Evolutionary conservation across 202 grass and related monocot species (phyloP), one percentile per base, ranked within the genome.

Genomic region (Setaria viridis): DNA sequence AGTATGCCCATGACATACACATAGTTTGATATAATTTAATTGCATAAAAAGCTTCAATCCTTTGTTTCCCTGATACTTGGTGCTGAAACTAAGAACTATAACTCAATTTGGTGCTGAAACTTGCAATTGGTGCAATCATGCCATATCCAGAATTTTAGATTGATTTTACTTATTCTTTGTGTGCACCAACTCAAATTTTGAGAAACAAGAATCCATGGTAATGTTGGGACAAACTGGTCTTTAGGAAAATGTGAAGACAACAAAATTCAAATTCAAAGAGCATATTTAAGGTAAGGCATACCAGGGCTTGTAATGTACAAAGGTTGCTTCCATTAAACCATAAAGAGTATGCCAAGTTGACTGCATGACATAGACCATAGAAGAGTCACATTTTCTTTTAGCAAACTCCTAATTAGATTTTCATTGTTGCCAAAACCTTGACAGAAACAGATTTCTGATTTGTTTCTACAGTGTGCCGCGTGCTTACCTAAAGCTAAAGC

Each of bases 401-500:
- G 62, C 30, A 67, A 66, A 66, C 48, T 49, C 37, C 37, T 45
- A 72, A 72, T 9, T 59, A 73, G 8, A 56, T 72, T 35, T 67
- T 55, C 21, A 9, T 20, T 59, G 53, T 49, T 67, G 16, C 0
- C 10, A 62, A 72, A 57, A 88, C 35, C 4, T 30, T 74, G 6
- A 50, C 10, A 49, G 2, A 50, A 62, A 71, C 35, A 62, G 6
- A 15, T 50, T 19, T 46, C 3, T 25, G 21, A 7, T 43, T 78
- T 45, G 32, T 34, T 78, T 70, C 56, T 64, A 86, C 15, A 68
- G 34, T 30, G n/a, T 79, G 68, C 76, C 67, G 49, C n/a, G 29
- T 79, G 72, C 85, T 85, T 68, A 99, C 97, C 97, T 85, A 99
- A 94, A 90, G 54, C 84, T 72, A 99, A 99, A 90, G 97, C 91